Base-by-base conservation (phyloP, 768 basidiomycete genomes). In the Lyophyllum semitale region DNA sequence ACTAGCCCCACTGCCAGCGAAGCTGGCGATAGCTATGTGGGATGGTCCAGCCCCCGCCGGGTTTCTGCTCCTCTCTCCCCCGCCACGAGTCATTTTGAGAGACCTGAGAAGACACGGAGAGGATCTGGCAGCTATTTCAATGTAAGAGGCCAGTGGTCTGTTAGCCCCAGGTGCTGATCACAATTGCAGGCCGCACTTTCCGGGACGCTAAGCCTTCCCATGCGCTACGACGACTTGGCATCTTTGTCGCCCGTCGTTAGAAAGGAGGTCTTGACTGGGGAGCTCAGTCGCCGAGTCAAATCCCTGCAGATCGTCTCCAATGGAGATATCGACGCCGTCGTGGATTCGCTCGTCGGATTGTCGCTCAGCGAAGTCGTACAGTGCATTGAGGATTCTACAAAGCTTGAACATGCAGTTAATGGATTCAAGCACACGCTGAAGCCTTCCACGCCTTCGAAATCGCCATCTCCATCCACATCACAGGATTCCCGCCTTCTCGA, bases 81-180 rank as follows among this genome's bases (percentile, higher is more conserved):
- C 2, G 53, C 82, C 43, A 72, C 77, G 50, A 69, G 67, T 29
- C 71, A 79, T 54, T 76, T 75, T 49, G 87, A 89, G 32, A 74
- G 86, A 48, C 70, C 81, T 40, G 84, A 92, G 38, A 77, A 89
- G 58, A 82, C 82, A 18, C 79, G 93, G 54, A 77, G 93, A 63
- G 88, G 91, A 20, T 91, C 89, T 37, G 93, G 91, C 4, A 93
- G 92, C 65, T 94, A 93, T 68, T 94, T 88, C 63, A 88, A 90
- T 64, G 91, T 92, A 63, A 55, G 81, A 60, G 22, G 20, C 22
- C 20, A 33, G 27, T 35, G 18, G 29, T 50, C n/a, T n/a, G 38
- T 53, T 40, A 29, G 55, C 26, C 33, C 37, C 29, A 30, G 43
- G 9, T 57, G 53, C 9, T 52, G 18, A 58, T 30, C 40, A 35